phyloP scores from a whole-genome alignment of 2,329 filamentous ascomycete species.

The Xylaria sp. region DNA sequence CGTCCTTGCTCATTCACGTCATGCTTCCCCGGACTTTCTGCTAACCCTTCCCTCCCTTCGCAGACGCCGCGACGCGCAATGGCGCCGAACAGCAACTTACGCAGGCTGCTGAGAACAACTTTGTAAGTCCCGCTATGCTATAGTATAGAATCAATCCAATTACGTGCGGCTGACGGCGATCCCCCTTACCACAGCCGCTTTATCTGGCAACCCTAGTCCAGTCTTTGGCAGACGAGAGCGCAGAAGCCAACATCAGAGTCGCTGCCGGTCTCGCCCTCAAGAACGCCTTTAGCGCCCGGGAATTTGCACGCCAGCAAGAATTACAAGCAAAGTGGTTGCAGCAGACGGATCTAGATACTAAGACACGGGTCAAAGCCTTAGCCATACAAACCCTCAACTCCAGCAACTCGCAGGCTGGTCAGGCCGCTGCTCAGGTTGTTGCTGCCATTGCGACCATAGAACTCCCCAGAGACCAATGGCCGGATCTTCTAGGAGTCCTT shows the following conservation, averaged over 20 bases:
- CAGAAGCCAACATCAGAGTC: constrained; percentile 81
- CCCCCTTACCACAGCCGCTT: constrained; percentile 59
- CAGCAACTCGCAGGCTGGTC: constrained; percentile 78
- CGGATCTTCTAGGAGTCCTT: constrained; percentile 82
- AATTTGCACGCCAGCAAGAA: constrained; percentile 82
- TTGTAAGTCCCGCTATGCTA: constrained; percentile 62
- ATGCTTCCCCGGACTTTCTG: constrained; percentile 26
- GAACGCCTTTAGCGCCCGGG: constrained; percentile 95
- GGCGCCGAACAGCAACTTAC: constrained; percentile 92
- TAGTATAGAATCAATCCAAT: constrained; percentile 7
- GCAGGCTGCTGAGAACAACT: constrained; percentile 92
- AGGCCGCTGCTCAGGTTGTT: constrained; percentile 91
- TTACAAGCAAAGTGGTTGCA: constrained; percentile 93
- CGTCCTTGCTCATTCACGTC: too few species aligned
- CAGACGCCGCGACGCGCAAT: constrained; percentile 88
- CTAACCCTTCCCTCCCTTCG: constrained; percentile 38
- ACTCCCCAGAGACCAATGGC: constrained; percentile 90
- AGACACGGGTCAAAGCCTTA: constrained; percentile 84
- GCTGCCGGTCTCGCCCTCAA: constrained; percentile 96
- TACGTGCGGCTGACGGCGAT: constrained; percentile 20
- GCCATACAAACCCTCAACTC: constrained; percentile 87
- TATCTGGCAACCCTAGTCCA: constrained; percentile 92
- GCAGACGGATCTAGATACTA: constrained; percentile 78
- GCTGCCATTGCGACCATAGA: constrained; percentile 94
- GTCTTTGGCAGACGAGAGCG: constrained; percentile 89